Evolutionary conservation across 768 basidiomycete genomes (phyloP), one percentile per base, ranked within the genome.

Genomic region (Boletus reticuloceps): DNA sequence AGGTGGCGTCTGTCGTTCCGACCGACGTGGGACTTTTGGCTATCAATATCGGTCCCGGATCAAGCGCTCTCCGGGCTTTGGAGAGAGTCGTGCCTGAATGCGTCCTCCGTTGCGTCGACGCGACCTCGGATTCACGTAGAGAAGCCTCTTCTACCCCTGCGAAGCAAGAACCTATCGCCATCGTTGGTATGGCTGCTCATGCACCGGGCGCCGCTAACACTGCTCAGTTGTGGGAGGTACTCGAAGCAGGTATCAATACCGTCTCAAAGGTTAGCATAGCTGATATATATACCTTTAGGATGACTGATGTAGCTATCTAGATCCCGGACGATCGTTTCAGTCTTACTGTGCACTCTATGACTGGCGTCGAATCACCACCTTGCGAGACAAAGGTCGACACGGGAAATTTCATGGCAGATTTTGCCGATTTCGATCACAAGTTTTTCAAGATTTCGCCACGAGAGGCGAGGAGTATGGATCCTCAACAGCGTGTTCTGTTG

Each of bases 391-490:
- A 77, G 58, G 78, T 80, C 13, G 74, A 71, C 25, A 81, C 74
- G 0, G 88, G 85, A 25, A 88, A 89, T 65, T 91, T 90, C 64
- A 66, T 90, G 48, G 68, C 76, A 19, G 75, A 77, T 40, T 72
- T 77, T 29, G 82, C 81, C 57, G 74, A 75, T 47, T 90, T 90
- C 61, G 89, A 91, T 65, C 75, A 87, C 64, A 74, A 71, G 65
- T 88, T 88, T 64, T 91, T 90, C 75, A 82, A 79, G 40, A 80
- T 88, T 43, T 86, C 83, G 39, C 88, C 89, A 2, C 80, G 88
- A 6, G 88, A 90, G 68, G 88, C 89, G 14, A 81, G 73, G 56
- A 82, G 75, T 66, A 89, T 89, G 86, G 86, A 89, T 62, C 88
- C 89, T 8, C 88, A 89, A 59, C 87, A 89, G 58, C 79, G 88